Conservation (phyloP, 192 early-diverging fungal genomes). For the Fimicolochytrium jonesii region DNA sequence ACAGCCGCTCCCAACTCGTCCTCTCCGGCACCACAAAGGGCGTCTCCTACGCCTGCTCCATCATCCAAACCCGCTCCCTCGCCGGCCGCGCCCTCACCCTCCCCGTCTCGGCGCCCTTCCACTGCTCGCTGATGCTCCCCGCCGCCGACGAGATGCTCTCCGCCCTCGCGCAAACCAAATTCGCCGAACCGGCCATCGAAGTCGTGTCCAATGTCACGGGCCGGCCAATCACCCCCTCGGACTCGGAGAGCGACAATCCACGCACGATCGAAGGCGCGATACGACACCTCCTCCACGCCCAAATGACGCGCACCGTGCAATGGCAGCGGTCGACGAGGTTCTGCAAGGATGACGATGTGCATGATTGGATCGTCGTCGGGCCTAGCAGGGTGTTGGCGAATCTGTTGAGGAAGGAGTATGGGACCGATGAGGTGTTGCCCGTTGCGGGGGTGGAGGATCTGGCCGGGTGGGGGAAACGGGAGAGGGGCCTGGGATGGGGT, state of each 20-base stretch:
- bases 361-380: slow-evolving; percentile 83
- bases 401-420: slow-evolving; percentile 81
- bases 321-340: slow-evolving; percentile 85
- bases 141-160: slow-evolving; percentile 72
- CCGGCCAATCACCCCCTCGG: slow-evolving; percentile 72
- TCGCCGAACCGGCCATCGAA: slow-evolving; percentile 71
- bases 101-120: slow-evolving; percentile 95
- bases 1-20: slow-evolving; percentile 53
- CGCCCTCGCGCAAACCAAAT: slow-evolving; percentile 65
- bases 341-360: slow-evolving; percentile 72
- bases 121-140: slow-evolving; percentile 86
- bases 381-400: slow-evolving; percentile 87
- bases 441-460: not conserved
- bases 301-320: slow-evolving; percentile 81
- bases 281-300: slow-evolving; percentile 62
- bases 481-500: no score
- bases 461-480: no score
- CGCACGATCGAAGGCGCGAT: slow-evolving; percentile 60
- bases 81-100: slow-evolving; percentile 84
- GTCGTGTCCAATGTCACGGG: slow-evolving; percentile 93
- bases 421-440: no score
- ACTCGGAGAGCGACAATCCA: no score
- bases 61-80: slow-evolving; percentile 74
- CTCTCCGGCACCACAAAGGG: slow-evolving; percentile 84
- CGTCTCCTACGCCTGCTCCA: slow-evolving; percentile 77